phyloP scores from a whole-genome alignment of 78 protist species.

The Tieghemostelium lacteum region DNA sequence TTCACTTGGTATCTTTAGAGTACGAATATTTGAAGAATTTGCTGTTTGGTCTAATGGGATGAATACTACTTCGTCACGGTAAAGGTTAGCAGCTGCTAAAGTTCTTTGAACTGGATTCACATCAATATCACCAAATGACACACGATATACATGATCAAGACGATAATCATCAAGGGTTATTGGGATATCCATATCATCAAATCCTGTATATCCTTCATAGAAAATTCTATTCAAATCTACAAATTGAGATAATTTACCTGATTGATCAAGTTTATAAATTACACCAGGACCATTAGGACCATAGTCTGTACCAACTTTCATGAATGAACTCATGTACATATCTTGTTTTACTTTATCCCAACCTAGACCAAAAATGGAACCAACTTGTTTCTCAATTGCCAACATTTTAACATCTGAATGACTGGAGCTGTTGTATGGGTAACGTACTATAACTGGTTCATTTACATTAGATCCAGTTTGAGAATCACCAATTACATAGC shows the following conservation, averaged over 20 bases:
- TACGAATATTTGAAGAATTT: slow-evolving; percentile 6
- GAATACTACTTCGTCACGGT: neutral
- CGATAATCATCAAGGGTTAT: slow-evolving; percentile 3
- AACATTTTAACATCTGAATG: slow-evolving; percentile 10
- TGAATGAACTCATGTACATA: slow-evolving; percentile 16
- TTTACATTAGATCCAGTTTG: neutral
- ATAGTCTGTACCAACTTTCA: slow-evolving; percentile 44
- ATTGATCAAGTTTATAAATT: slow-evolving; percentile 12
- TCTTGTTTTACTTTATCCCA: slow-evolving; percentile 18
- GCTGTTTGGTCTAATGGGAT: slow-evolving; percentile 38
- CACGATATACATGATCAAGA: slow-evolving; percentile 6
- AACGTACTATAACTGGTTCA: slow-evolving; percentile 33
- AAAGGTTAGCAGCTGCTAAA: neutral
- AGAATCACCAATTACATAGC: slow-evolving; percentile 27
- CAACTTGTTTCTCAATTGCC: slow-evolving; percentile 11
- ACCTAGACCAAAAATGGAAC: slow-evolving; percentile 36
- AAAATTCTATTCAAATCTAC: slow-evolving; percentile 2
- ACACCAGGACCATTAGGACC: slow-evolving; percentile 47
- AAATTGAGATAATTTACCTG: neutral
- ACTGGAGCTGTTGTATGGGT: slow-evolving; percentile 26
- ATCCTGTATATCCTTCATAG: neutral
- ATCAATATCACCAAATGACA: slow-evolving; percentile 32
- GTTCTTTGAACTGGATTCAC: slow-evolving; percentile 5
- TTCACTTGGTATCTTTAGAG: slow-evolving; percentile 3
- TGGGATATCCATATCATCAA: slow-evolving; percentile 4